A percentile compares a stretch with the other conserved stretches of the same genome.
phyloP scores from a whole-genome alignment of 1,284 basidiomycete genomes.

The Sanghuangporus weigelae region DNA sequence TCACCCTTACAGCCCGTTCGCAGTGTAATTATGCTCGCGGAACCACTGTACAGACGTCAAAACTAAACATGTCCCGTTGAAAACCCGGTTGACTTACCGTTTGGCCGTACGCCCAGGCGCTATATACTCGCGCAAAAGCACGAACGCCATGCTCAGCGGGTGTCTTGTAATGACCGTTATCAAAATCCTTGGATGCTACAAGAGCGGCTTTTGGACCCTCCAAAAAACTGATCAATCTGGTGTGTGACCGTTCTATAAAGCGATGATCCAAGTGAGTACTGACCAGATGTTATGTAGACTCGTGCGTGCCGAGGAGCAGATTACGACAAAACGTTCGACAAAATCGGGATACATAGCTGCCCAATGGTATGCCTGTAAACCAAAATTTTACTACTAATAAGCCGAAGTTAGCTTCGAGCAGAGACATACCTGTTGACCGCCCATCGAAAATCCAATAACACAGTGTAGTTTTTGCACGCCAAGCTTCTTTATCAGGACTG shows the following conservation, averaged over 20 bases:
- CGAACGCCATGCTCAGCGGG: conserved; percentile 30
- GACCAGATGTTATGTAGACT: conserved; percentile 36
- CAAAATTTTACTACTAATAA: not conserved
- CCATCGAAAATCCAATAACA: conserved; percentile 59
- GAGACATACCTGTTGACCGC: conserved; percentile 45
- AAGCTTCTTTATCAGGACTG: conserved; percentile 45
- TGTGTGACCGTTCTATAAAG: not conserved
- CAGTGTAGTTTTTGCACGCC: conserved; percentile 44
- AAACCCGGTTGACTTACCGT: conserved; percentile 24
- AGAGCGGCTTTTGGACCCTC: conserved; percentile 36
- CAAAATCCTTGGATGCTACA: conserved; percentile 32
- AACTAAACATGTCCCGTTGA: not conserved
- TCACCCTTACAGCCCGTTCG: conserved; percentile 27
- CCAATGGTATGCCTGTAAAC: conserved; percentile 32
- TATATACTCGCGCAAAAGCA: conserved; percentile 32
- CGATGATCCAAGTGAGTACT: not conserved
- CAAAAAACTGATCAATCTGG: conserved; percentile 27
- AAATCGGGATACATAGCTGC: conserved; percentile 32
- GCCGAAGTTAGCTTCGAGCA: not conserved
- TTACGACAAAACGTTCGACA: conserved; percentile 32
- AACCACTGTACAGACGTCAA: conserved; percentile 28
- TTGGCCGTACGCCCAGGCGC: conserved; percentile 36
- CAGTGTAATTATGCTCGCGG: conserved; percentile 29
- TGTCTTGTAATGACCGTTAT: conserved; percentile 31
- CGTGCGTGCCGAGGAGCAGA: conserved; percentile 34